Evolutionary conservation across 2,329 filamentous ascomycete genomes (phyloP), one percentile per base, ranked within the genome.

Genomic region (Cercospora nicotianae): DNA sequence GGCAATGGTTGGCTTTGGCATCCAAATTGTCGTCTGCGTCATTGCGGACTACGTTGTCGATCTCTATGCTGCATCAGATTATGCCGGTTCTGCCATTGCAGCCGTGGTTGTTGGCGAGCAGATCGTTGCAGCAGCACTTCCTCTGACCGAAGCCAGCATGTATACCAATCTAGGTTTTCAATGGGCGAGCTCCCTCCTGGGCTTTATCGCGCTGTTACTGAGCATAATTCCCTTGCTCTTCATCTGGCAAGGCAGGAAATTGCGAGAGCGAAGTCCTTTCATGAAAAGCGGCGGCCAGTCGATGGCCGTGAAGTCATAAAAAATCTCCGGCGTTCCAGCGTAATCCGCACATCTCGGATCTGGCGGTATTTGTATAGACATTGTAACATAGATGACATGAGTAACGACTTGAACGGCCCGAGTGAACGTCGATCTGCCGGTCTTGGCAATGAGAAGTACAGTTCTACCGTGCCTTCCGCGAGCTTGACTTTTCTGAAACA

Each of bases 21-120:
- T 82, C 71, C 82, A 82, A 12, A 77, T 79, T 33, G 81, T 85
- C 8, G 80, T 85, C 0, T 76, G 78, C 1, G 81, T 80, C 0
- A 80, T 84, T 16, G 80, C 81, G 18, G 81, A 82, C 65, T 87
- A 86, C 62, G 76, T 86, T 13, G 79, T 82, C 1, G 84, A 86
- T 72, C 78, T 81, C 2, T 86, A 86, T 67, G 79, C 80, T 2
- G 72, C 70, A 2, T 76, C 74, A 7, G 81, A 80, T 60, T 85
- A 84, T 67, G 82, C 83, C 3, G 84, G 80, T 0, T 84, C 81
- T 39, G 83, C 83, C 0, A 79, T 85, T 28, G 83, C 82, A 3
- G 83, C 82, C 0, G 79, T 84, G 3, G 82, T 80, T 0, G 79
- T 84, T 48, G 79, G 82, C 3, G 84, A 86, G 74, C 85, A 86